A percentile compares a stretch with the other conserved stretches of the same genome.
These are phyloP conservation scores for Chaetomium olivaceum DNA, from an alignment of 2,329 filamentous ascomycete genomes.

Conservation along the genomic window DNA sequence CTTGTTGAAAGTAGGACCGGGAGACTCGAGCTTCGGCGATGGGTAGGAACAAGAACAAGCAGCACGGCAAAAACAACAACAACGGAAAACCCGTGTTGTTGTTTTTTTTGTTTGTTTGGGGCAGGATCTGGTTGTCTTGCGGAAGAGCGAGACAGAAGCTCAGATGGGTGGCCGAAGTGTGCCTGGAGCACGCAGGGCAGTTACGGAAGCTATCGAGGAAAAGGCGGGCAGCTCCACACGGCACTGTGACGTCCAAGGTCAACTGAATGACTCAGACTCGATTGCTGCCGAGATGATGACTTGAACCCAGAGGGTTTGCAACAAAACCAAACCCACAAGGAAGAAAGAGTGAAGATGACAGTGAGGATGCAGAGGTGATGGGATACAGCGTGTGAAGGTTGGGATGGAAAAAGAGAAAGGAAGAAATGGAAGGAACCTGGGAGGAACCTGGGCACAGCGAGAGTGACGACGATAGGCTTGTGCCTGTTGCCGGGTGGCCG, in stretches of 20 bases:
- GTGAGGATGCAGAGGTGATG: slow-evolving; percentile 7
- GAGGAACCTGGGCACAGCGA: slow-evolving; percentile 13
- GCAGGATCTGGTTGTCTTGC: slow-evolving; percentile 1
- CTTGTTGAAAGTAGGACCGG: slow-evolving; percentile 25
- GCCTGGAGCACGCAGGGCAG: background rate
- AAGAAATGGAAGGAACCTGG: slow-evolving; percentile 27
- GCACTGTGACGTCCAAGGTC: slow-evolving; percentile 35
- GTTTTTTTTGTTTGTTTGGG: slow-evolving; percentile 3
- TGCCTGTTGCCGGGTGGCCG: slow-evolving; percentile 23
- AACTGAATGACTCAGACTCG: slow-evolving; percentile 38
- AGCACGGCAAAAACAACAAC: slow-evolving; percentile 2
- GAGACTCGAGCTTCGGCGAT: background rate
- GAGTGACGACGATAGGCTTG: slow-evolving; percentile 24
- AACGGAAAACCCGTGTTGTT: background rate
- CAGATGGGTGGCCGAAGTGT: slow-evolving; percentile 19
- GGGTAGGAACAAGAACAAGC: slow-evolving; percentile 13
- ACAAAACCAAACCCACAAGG: slow-evolving; percentile 2
- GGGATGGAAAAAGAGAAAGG: slow-evolving; percentile 19
- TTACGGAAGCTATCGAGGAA: slow-evolving; percentile 10
- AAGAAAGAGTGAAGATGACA: slow-evolving; percentile 5
- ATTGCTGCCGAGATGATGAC: slow-evolving; percentile 23
- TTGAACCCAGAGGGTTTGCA: slow-evolving; percentile 17
- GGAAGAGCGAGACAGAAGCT: slow-evolving; percentile 20
- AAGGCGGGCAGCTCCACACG: slow-evolving; percentile 28
- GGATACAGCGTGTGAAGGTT: slow-evolving; percentile 9